Percentiles rank a stretch among this genome's conserved stretches.
Evolutionary conservation across 257 asterid genomes (phyloP).

Genomic region (Ophiorrhiza pumila): DNA sequence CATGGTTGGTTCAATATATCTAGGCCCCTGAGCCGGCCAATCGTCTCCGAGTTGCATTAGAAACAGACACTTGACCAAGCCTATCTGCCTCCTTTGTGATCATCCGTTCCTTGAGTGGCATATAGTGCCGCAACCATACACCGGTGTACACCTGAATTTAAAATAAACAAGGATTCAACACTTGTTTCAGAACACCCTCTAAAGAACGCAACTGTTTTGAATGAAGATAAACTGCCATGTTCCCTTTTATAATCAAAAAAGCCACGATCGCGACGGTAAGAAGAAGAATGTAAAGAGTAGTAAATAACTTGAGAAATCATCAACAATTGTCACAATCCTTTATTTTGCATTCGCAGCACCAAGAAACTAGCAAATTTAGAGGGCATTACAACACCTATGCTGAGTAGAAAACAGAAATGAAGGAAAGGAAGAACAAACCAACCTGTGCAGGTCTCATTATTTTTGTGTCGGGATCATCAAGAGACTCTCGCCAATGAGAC

Average conservation of each 20-base stretch:
- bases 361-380: background rate
- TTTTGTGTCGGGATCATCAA: conserved; percentile 95
- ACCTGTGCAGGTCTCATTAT: conserved; percentile 99
- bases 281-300: too few relatives aligned
- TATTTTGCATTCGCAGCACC: too few relatives aligned
- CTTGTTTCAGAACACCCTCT: background rate
- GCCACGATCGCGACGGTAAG: background rate
- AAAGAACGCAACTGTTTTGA: background rate
- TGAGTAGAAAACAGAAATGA: background rate
- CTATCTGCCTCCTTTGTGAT: conserved; percentile 46
- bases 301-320: background rate
- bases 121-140: conserved; percentile 77
- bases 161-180: conserved; percentile 8
- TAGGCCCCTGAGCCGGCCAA: conserved; percentile 83
- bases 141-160: conserved; percentile 81
- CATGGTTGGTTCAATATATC: conserved; percentile 5
- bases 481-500: conserved; percentile 97
- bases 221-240: background rate
- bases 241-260: background rate
- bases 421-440: conserved; percentile 1
- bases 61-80: conserved; percentile 76
- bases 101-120: conserved; percentile 66
- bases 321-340: too few relatives aligned
- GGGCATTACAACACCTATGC: background rate
- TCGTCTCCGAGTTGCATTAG: conserved; percentile 90